Evolutionary conservation across 805 yeast genomes (phyloP), one percentile per base, ranked within the genome.

Genomic region (Yarrowia hollandica): DNA sequence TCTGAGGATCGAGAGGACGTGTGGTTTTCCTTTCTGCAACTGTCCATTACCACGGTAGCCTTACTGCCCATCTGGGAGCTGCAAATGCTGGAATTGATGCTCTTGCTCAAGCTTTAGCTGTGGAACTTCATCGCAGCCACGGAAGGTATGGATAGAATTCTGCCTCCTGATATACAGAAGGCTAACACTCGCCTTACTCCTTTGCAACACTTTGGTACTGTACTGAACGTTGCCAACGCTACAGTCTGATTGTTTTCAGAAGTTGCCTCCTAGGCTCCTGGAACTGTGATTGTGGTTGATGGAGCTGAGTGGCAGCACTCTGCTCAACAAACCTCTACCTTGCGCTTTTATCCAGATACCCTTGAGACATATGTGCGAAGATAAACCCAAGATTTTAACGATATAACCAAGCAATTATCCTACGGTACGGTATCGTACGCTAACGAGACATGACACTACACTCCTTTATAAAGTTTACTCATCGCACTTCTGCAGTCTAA

Each of bases 21-120:
- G 76, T 89, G 14, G 64, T 92, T 11, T 90, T 91, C 67, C 87
- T 91, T 16, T 82, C 91, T 48, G 95, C 97, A 1, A 91, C 97
- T 1, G 78, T 91, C 61, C 97, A 92, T 72, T 88, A 88, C 71
- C 81, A 83, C 65, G 97, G 97, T 82, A 86, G 19, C 96, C 96
- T 8, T 83, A 97, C 91, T 72, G 68, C 83, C 3, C 97, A 91
- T 67, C 96, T 90, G 3, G 86, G 90, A 4, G 97, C 97, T 0
- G 97, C 97, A 2, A 91, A 92, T 72, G 96, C 97, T 0, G 98
- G 97, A 21, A 79, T 92, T 34, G 98, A 92, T 70, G 95, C 97
- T 2, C 75, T 91, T 28, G 82, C 89, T 22, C 83, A 86, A 63
- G 85, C 90, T 1, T 72, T 91, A 60, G 96, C 97, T 1, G 94